phyloP scores from a whole-genome alignment of 257 asterid genomes.

The Lavandula angustifolia region DNA sequence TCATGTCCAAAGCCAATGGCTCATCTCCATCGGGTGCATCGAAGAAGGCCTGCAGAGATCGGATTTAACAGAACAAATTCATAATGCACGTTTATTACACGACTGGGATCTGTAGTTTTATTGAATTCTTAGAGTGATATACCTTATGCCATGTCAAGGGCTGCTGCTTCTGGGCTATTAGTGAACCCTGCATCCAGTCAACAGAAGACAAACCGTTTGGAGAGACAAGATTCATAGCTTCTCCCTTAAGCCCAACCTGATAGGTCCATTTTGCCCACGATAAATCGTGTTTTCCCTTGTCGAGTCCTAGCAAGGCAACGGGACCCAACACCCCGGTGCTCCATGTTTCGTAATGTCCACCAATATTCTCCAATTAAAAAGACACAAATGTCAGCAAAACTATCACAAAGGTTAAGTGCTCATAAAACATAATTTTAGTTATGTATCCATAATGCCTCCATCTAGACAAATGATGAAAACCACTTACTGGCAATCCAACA shows the following conservation, averaged over 20 bases:
- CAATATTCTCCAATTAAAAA: conserved; percentile 59
- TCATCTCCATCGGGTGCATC: conserved; percentile 78
- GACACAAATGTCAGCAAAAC: conserved; percentile 1
- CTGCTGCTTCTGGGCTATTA: conserved; percentile 67
- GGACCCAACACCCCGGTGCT: conserved; percentile 78
- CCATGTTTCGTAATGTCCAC: conserved; percentile 77
- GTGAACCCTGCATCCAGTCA: conserved; percentile 80
- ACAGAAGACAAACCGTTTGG: conserved; percentile 58
- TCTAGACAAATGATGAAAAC: conserved; percentile 9
- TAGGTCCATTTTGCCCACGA: conserved; percentile 83
- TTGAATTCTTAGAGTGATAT: conserved; percentile 12
- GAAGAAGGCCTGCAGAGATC: conserved; percentile 62
- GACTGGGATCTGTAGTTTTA: not conserved
- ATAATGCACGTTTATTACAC: not conserved
- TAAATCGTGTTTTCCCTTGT: conserved; percentile 72
- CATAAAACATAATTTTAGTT: not conserved
- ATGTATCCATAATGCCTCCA: not conserved
- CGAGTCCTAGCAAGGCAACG: conserved; percentile 75
- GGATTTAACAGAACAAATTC: not conserved
- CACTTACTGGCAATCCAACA: conserved; percentile 91
- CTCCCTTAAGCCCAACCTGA: conserved; percentile 94
- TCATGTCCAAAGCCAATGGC: conserved; percentile 90
- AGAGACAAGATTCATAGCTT: conserved; percentile 67
- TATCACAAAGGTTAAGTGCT: not conserved
- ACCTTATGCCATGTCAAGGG: conserved; percentile 92